Evolutionary conservation across 768 basidiomycete species (phyloP).

Genomic region (Russula virescens): DNA sequence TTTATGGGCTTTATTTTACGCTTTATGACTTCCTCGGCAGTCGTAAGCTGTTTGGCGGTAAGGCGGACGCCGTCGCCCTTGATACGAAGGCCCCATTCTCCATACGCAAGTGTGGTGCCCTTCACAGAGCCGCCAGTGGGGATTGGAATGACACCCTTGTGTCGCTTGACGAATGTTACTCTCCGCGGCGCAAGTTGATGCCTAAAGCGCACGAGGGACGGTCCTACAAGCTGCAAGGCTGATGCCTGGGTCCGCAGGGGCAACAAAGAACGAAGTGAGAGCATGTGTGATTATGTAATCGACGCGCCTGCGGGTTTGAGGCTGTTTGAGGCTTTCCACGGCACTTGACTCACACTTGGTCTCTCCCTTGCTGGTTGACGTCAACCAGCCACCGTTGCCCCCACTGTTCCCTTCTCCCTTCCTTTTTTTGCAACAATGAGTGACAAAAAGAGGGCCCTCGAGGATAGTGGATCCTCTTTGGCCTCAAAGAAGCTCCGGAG

Average conservation of each 20-base stretch:
- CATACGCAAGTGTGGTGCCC: constrained; percentile 88
- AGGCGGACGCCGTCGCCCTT: constrained; percentile 76
- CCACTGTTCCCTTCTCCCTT: too few species aligned
- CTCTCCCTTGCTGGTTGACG: neutral
- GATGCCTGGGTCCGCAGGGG: constrained; percentile 6
- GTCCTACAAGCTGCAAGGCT: neutral
- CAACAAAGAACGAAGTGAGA: constrained; percentile 29
- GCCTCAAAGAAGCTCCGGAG: constrained; percentile 41
- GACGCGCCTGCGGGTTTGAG: too few species aligned
- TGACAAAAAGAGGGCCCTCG: constrained; percentile 21
- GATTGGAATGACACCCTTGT: constrained; percentile 84
- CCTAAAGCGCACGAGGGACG: constrained; percentile 28
- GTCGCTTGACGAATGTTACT: constrained; percentile 80
- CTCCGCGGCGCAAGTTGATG: constrained; percentile 73
- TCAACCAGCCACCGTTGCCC: neutral
- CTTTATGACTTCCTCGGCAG: constrained; percentile 83
- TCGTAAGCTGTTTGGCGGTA: constrained; percentile 83
- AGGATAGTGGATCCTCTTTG: constrained; percentile 13
- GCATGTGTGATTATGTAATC: constrained; percentile 30
- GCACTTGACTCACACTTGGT: neutral
- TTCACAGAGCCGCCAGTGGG: constrained; percentile 87
- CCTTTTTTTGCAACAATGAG: constrained; percentile 6
- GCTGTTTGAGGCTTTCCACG: too few species aligned
- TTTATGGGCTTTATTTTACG: constrained; percentile 87
- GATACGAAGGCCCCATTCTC: constrained; percentile 89